Percentiles rank a stretch among this genome's conserved stretches.
Evolutionary conservation across 2,329 filamentous ascomycete species (phyloP).

Genomic region (Thyridium curvatum): DNA sequence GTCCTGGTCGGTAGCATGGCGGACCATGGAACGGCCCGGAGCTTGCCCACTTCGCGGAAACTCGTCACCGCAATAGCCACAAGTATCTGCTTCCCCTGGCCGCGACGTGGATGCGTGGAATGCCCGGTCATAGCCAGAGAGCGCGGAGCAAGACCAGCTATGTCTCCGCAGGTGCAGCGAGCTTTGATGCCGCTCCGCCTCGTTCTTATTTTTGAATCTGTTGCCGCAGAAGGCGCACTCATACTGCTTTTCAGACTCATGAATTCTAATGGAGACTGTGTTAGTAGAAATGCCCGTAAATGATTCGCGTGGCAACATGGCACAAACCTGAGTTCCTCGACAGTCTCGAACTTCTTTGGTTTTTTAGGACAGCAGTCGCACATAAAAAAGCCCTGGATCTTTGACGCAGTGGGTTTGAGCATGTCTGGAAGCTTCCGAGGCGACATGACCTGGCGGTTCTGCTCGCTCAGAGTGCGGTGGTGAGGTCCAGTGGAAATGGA

Average conservation of each 20-base stretch:
- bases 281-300: slow-evolving; percentile 14
- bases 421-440: slow-evolving; percentile 46
- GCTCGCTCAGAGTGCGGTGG: slow-evolving; percentile 38
- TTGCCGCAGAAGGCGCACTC: slow-evolving; percentile 89
- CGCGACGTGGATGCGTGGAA: slow-evolving; percentile 75
- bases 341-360: slow-evolving; percentile 86
- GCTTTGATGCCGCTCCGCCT: slow-evolving; percentile 93
- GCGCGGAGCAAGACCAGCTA: slow-evolving; percentile 93
- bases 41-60: slow-evolving; percentile 53
- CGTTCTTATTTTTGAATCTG: slow-evolving; percentile 98
- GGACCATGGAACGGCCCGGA: slow-evolving; percentile 25
- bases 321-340: slow-evolving; percentile 75
- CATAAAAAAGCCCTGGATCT: slow-evolving; percentile 52
- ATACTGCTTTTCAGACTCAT: slow-evolving; percentile 95
- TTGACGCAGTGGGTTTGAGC: slow-evolving; percentile 39
- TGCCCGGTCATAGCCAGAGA: slow-evolving; percentile 70
- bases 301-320: no score
- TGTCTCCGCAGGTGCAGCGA: slow-evolving; percentile 87
- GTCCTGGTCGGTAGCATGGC: slow-evolving; percentile 66
- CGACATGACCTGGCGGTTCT: slow-evolving; percentile 33
- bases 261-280: slow-evolving; percentile 55
- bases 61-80: slow-evolving; percentile 93
- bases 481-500: slow-evolving; percentile 36
- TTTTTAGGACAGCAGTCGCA: slow-evolving; percentile 98
- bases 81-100: slow-evolving; percentile 68